phyloP scores from a whole-genome alignment of 169 alveolate species.

The Toxoplasma gondii region DNA sequence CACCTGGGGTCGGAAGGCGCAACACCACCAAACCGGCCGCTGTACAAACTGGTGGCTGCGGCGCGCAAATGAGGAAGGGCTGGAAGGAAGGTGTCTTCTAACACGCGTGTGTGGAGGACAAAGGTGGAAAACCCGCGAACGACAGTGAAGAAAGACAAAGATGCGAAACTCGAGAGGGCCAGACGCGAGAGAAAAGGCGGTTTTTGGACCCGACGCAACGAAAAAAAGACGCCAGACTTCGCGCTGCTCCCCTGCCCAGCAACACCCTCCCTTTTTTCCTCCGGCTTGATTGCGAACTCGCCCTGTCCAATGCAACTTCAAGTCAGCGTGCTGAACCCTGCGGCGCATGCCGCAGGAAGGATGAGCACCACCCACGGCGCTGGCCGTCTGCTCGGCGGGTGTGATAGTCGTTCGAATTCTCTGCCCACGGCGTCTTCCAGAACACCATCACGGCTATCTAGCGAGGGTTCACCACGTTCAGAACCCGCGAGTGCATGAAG shows the following conservation, averaged over 20 bases:
- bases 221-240: not conserved
- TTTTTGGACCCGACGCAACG: not conserved
- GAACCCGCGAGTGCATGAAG: too few relatives aligned
- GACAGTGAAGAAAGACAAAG: not conserved
- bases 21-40: not conserved
- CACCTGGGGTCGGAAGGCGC: not conserved
- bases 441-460: too few relatives aligned
- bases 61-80: not conserved
- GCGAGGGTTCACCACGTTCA: too few relatives aligned
- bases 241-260: conserved; percentile 1
- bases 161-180: not conserved
- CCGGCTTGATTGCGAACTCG: not conserved
- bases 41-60: not conserved
- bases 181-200: not conserved
- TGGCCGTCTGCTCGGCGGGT: too few relatives aligned
- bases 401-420: too few relatives aligned
- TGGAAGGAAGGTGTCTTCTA: not conserved
- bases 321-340: too few relatives aligned
- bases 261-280: not conserved
- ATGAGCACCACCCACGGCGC: too few relatives aligned
- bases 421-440: too few relatives aligned
- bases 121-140: not conserved
- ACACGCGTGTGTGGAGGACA: not conserved
- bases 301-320: not conserved
- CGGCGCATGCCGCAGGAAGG: not conserved